Evolutionary conservation across 2,329 filamentous ascomycete genomes (phyloP).

Genomic region (Talaromyces sp.): DNA sequence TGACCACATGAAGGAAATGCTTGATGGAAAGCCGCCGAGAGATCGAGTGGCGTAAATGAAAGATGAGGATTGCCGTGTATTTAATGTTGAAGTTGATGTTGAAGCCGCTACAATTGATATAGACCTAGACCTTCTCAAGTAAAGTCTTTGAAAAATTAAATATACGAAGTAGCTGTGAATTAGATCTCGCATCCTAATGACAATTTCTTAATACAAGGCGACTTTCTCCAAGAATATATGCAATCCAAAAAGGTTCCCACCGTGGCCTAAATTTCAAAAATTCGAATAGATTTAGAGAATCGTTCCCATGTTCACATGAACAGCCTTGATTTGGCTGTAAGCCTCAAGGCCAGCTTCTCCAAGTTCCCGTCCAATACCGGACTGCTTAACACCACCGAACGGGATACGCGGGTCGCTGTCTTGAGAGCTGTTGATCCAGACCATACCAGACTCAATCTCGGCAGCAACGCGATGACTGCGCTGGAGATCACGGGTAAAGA

Average conservation of each 20-base stretch:
- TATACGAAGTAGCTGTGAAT: neutral
- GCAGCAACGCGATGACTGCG: constrained; percentile 38
- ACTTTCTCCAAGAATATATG: neutral
- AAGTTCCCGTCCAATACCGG: constrained; percentile 48
- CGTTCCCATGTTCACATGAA: constrained; percentile 38
- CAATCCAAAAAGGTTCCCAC: neutral
- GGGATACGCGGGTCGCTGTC: constrained; percentile 39
- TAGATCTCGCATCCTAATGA: neutral
- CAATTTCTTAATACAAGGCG: neutral
- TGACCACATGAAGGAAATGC: constrained; percentile 12
- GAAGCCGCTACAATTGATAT: no score
- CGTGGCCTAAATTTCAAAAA: neutral
- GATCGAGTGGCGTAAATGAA: constrained; percentile 8
- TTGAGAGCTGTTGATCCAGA: constrained; percentile 43
- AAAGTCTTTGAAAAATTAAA: neutral
- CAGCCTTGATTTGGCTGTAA: constrained; percentile 36
- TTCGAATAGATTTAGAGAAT: constrained; percentile 18
- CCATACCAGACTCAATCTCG: constrained; percentile 44
- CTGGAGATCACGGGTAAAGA: constrained; percentile 41
- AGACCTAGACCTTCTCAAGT: neutral
- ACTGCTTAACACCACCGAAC: constrained; percentile 44
- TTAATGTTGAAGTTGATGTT: no score
- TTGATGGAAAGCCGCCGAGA: constrained; percentile 10
- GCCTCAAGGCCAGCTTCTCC: constrained; percentile 39
- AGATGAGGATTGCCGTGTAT: neutral